Evolutionary conservation across 257 asterid genomes (phyloP), one percentile per base, ranked within the genome.

Genomic region (Cordia subcordata): DNA sequence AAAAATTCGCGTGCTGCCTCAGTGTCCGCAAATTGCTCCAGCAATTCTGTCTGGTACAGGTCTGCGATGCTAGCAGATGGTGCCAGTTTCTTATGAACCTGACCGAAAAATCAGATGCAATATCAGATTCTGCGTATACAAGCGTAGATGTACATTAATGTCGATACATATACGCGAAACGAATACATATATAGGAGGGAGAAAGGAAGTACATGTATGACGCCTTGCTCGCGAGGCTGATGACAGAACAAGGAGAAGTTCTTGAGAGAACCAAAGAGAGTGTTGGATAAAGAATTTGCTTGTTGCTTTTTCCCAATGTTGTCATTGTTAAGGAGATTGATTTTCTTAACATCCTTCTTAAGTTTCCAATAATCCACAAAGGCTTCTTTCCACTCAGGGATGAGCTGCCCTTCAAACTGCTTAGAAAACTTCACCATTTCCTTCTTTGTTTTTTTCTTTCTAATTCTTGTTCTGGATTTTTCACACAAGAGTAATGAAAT

Each of bases 321-420:
- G 57, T 68, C n/a, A 61, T 63, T 66, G 52, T 66, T 68, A 59
- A 74, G 68, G 55, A 71, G 69, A 44, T 77, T 78, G 54, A 85
- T 77, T 76, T 86, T 84, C 83, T 91, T 88, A 72, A 91, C 71
- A 15, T 88, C 87, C 64, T 76, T 82, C 69, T 91, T 91, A 52
- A 91, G 88, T 65, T 79, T 82, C 76, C 83, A 77, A 61, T 91
- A 91, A 61, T 91, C 98, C 16, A 91, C 94, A 54, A 88, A 91
- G 32, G 96, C 98, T 49, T 91, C 98, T 65, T 85, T 91, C 98
- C 98, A 91, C 77, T 91, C 98, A 0, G 96, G 95, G 50, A 91
- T 80, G 53, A 91, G 63, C 55, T 85, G 96, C 1, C 85, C 96
- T 70, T 91, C 98, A 60, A 85, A 91, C 64, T 91, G 96, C 78